A percentile compares a stretch with the other conserved stretches of the same genome.
phyloP scores from a whole-genome alignment of 2,329 filamentous ascomycete species.

The Hypoxylon sp. region DNA sequence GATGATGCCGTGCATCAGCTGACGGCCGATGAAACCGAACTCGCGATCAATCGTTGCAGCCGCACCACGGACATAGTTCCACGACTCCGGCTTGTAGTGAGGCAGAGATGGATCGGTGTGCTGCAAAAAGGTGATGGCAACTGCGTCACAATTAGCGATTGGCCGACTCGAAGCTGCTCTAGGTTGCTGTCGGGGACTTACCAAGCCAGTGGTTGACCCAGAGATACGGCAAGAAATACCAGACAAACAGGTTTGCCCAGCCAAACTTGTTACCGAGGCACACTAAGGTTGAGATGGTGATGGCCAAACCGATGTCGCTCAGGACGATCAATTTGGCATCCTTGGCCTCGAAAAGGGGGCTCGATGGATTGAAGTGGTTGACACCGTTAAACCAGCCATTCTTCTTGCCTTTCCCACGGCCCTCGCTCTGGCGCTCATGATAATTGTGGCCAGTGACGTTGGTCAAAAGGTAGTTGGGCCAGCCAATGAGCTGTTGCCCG shows the following conservation, averaged over 20 bases:
- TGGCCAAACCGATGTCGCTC: conserved; percentile 84
- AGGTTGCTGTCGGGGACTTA: conserved; percentile 65
- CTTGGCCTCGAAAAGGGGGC: conserved; percentile 91
- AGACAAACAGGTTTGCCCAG: conserved; percentile 88
- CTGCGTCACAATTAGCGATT: conserved; percentile 63
- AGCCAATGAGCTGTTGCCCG: conserved; percentile 89
- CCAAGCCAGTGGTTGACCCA: conserved; percentile 99
- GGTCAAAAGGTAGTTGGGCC: conserved; percentile 90
- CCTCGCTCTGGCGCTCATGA: conserved; percentile 92
- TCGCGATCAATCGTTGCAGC: conserved; percentile 97
- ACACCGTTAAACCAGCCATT: conserved; percentile 87
- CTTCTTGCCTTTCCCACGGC: conserved; percentile 90
- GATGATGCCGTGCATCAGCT: conserved; percentile 94
- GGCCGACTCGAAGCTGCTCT: conserved; percentile 40
- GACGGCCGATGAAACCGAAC: conserved; percentile 94
- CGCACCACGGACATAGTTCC: conserved; percentile 94
- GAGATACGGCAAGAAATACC: conserved; percentile 95
- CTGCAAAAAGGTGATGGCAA: conserved; percentile 97
- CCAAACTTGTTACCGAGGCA: conserved; percentile 83
- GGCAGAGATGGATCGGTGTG: conserved; percentile 96
- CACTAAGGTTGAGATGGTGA: conserved; percentile 74
- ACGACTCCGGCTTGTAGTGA: conserved; percentile 88
- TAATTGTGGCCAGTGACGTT: conserved; percentile 98
- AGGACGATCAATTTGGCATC: conserved; percentile 89
- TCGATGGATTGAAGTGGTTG: conserved; percentile 93